Base-by-base conservation (phyloP, 371 early-diverging fungal genomes). In the Mucor piriformis region DNA sequence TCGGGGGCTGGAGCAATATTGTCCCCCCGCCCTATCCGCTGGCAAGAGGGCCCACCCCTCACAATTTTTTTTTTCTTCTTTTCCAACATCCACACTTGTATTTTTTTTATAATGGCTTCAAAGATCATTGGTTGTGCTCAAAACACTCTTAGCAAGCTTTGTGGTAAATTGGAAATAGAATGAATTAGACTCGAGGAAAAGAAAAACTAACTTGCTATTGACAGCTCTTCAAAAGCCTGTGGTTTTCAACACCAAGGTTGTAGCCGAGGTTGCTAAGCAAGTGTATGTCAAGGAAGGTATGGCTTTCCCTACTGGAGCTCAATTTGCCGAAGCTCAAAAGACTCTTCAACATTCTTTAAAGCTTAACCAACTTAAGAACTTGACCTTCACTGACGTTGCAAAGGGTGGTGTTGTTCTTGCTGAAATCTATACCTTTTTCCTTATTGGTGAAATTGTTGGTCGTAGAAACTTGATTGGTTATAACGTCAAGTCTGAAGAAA, bases 401-500 rank as follows among this genome's bases (percentile, higher is more conserved):
- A 77, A 82, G 70, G 86, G 82, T 63, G 77, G 84, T 63, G 76
- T 86, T 60, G 76, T 85, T 29, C 83, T 82, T 54, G 85, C 85
- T 58, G 86, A 89, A 67, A 74, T 85, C 48, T 82, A 83, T 76
- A 81, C 85, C 55, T 89, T 89, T 71, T 89, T 87, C 83, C 70
- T 86, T 50, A 59, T 89, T 52, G 89, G 89, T 64, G 89, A 89
- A 74, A 83, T 89, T 63, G 74, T 87, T 66, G 89, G 89, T 59
- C 85, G 89, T 63, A 81, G 88, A 74, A 87, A 81, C 79, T 69
- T 89, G 67, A 74, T 89, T 65, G 89, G 89, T 48, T 89, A 89
- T 57, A 76, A 83, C 55, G 86, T 86, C 70, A 57, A 82, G 72
- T 67, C 82, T 62, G 84, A 72, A 34, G 78, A 74, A 54, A 62